Evolutionary conservation across 148 eudicot species (phyloP).

Genomic region (Bassia scoparia): DNA sequence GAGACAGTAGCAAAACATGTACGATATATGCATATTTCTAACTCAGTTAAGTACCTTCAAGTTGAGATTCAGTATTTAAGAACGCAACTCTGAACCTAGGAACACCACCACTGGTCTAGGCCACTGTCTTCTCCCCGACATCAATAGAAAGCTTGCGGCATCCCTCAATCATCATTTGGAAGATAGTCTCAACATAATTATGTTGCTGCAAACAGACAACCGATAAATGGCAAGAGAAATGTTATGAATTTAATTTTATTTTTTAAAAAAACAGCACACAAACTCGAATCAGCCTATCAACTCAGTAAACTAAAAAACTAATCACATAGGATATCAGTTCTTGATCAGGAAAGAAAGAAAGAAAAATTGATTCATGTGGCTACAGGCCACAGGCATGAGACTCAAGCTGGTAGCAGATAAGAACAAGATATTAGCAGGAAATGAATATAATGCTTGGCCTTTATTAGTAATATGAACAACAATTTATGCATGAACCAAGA

Average conservation of each 20-base stretch:
- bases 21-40: not conserved
- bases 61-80: constrained; percentile 48
- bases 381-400: too few relatives aligned
- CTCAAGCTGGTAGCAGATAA: too few relatives aligned
- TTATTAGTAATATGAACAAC: too few relatives aligned
- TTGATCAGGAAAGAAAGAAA: not conserved
- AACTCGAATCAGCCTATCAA: too few relatives aligned
- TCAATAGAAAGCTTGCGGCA: constrained; percentile 40
- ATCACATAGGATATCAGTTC: not conserved
- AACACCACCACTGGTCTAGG: constrained; percentile 47
- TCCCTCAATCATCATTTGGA: constrained; percentile 57
- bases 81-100: constrained; percentile 76
- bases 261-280: too few relatives aligned
- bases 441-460: too few relatives aligned
- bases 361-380: too few relatives aligned
- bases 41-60: constrained; percentile 51
- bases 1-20: not conserved
- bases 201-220: constrained; percentile 44
- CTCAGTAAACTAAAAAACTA: not conserved
- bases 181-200: constrained; percentile 61
- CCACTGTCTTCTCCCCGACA: constrained; percentile 35
- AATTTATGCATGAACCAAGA: too few relatives aligned
- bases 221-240: not conserved
- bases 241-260: too few relatives aligned
- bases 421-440: too few relatives aligned